These are phyloP conservation scores for Aegilops tauschii DNA, from an alignment of 176 grass and related monocot species.

Conservation along the genomic window DNA sequence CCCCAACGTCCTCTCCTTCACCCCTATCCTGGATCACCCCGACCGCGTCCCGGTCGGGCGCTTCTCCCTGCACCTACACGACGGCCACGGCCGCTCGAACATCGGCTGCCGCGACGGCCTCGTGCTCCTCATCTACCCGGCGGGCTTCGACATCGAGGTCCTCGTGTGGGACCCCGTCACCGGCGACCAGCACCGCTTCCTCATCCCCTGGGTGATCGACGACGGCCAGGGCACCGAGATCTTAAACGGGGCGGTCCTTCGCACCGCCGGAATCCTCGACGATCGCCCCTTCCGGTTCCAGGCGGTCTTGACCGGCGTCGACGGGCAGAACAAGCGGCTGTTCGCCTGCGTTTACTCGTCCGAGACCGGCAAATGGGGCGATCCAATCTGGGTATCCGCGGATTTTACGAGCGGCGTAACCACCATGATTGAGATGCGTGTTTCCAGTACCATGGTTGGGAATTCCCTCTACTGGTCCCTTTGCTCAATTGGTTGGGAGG, in stretches of 20 bases:
- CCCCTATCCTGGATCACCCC: background rate
- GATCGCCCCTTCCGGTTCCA: background rate
- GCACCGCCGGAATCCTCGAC: background rate
- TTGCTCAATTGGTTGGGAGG: background rate
- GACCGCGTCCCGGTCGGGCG: background rate
- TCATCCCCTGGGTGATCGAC: background rate
- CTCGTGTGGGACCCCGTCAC: conserved; percentile 20
- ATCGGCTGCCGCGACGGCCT: conserved; percentile 8
- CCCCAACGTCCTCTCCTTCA: background rate
- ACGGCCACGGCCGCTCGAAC: background rate
- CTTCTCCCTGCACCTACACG: background rate
- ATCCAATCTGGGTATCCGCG: background rate
- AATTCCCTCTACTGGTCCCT: background rate
- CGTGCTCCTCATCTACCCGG: background rate
- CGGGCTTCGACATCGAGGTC: background rate
- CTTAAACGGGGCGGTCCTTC: background rate
- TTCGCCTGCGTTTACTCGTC: background rate
- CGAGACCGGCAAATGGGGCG: background rate
- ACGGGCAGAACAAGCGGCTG: background rate
- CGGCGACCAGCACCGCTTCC: background rate
- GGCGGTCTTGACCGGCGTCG: background rate
- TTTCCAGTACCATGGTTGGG: background rate
- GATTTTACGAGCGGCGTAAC: background rate
- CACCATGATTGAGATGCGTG: background rate
- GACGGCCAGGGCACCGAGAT: background rate